A percentile compares a stretch with the other conserved stretches of the same genome.
phyloP scores from a whole-genome alignment of 345 rosid genomes.

The Salix dunnii region DNA sequence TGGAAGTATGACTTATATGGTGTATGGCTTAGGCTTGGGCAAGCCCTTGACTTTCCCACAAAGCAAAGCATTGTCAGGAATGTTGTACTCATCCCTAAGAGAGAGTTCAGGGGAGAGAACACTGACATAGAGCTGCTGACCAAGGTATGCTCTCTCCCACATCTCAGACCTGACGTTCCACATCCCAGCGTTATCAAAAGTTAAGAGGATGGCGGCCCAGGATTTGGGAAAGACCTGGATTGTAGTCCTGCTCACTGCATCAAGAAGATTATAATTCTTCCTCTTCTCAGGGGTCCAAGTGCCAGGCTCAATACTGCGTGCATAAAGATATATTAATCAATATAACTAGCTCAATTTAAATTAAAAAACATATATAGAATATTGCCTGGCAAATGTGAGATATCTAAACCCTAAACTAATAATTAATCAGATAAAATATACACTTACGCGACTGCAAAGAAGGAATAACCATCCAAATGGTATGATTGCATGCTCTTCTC shows the following conservation, averaged over 20 bases:
- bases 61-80: conserved; percentile 50
- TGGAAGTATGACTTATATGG: conserved; percentile 4
- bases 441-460: conserved; percentile 78
- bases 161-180: conserved; percentile 82
- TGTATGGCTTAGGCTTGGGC: conserved; percentile 67
- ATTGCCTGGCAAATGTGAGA: background rate
- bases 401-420: too few relatives aligned
- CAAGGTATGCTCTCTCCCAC: conserved; percentile 63
- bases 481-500: conserved; percentile 65
- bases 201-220: conserved; percentile 77
- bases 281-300: conserved; percentile 79
- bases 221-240: conserved; percentile 81
- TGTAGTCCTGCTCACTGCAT: conserved; percentile 83
- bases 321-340: background rate
- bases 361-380: too few relatives aligned
- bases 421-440: background rate
- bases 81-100: conserved; percentile 76
- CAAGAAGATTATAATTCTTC: conserved; percentile 66
- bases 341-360: background rate
- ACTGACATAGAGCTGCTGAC: conserved; percentile 69
- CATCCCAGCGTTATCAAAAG: conserved; percentile 93
- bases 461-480: conserved; percentile 67
- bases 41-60: conserved; percentile 59
- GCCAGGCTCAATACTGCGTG: conserved; percentile 62
- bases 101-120: conserved; percentile 64